These are phyloP conservation scores for Stentor roeselii DNA, from an alignment of 73 alveolate genomes.

Conservation along the genomic window DNA sequence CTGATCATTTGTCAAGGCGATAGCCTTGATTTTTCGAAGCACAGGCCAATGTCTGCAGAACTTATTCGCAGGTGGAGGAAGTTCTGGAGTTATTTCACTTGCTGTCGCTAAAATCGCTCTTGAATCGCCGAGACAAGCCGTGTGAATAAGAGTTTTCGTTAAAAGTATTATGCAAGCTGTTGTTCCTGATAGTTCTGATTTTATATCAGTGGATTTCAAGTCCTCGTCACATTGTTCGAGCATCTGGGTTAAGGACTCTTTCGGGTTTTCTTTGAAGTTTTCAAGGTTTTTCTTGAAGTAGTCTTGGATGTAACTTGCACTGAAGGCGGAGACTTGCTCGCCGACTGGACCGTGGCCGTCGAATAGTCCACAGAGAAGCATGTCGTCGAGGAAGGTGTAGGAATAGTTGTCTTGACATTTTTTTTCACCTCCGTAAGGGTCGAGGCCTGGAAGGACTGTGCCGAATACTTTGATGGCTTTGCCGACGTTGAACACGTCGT, in stretches of 20 bases:
- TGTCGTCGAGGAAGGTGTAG: neutral
- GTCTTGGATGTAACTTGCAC: neutral
- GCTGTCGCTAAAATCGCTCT: slow-evolving; percentile 15
- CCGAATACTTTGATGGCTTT: neutral
- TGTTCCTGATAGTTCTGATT: slow-evolving; percentile 1
- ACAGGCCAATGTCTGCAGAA: neutral
- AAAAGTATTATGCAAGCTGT: neutral
- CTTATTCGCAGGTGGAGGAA: neutral
- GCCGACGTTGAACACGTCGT: neutral
- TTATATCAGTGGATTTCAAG: neutral
- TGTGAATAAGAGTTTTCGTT: neutral
- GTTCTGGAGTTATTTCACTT: neutral
- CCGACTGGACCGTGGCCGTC: slow-evolving; percentile 32
- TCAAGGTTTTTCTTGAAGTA: slow-evolving; percentile 22
- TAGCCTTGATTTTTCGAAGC: neutral
- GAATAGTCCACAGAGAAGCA: neutral
- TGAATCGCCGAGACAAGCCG: slow-evolving; percentile 23
- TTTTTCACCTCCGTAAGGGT: neutral
- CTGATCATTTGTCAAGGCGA: slow-evolving; percentile 32
- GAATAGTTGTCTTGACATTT: slow-evolving; percentile 1
- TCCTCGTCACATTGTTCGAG: slow-evolving; percentile 1
- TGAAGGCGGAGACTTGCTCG: neutral
- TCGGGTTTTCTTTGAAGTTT: slow-evolving; percentile 9
- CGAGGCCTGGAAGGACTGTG: neutral
- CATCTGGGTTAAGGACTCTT: slow-evolving; percentile 11